Percentiles rank a stretch among this genome's conserved stretches.
Evolutionary conservation across 305 asterid genomes (phyloP).

Genomic region (Coffea humblotiana): DNA sequence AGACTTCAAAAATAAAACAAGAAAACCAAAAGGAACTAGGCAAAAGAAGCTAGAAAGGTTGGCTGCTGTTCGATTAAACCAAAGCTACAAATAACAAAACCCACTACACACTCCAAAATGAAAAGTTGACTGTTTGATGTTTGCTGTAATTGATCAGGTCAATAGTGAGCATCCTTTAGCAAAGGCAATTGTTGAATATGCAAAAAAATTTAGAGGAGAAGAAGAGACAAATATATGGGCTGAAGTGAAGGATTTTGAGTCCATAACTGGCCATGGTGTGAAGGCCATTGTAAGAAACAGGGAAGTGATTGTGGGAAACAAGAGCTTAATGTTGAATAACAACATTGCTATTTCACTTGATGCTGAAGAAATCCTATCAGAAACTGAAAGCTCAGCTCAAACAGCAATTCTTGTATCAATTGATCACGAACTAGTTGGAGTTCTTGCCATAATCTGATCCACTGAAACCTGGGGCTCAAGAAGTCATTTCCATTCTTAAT

Average conservation of each 20-base stretch:
- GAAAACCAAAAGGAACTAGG: too few relatives aligned
- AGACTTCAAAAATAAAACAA: too few relatives aligned
- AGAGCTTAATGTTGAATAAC: constrained; percentile 52
- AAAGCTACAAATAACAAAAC: neutral
- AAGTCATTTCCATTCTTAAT: constrained; percentile 58
- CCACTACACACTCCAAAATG: neutral
- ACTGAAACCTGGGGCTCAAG: constrained; percentile 60
- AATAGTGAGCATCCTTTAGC: constrained; percentile 88
- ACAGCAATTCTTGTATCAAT: constrained; percentile 64
- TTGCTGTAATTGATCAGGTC: constrained; percentile 35
- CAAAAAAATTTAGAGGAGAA: constrained; percentile 40
- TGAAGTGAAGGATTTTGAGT: constrained; percentile 50
- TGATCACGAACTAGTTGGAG: constrained; percentile 52
- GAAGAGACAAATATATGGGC: constrained; percentile 46
- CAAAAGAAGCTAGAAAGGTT: too few relatives aligned
- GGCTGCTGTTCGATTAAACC: neutral
- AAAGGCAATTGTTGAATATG: constrained; percentile 61
- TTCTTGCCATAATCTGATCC: constrained; percentile 65
- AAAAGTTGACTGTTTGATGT: neutral
- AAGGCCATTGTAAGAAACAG: constrained; percentile 53
- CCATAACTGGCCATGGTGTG: constrained; percentile 78
- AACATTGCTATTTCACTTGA: constrained; percentile 37
- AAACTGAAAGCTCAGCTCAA: constrained; percentile 53
- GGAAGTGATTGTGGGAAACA: constrained; percentile 67
- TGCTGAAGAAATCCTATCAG: constrained; percentile 50